These are phyloP conservation scores for Colletotrichum sp. DNA, from an alignment of 2,329 filamentous ascomycete genomes.

Conservation along the genomic window DNA sequence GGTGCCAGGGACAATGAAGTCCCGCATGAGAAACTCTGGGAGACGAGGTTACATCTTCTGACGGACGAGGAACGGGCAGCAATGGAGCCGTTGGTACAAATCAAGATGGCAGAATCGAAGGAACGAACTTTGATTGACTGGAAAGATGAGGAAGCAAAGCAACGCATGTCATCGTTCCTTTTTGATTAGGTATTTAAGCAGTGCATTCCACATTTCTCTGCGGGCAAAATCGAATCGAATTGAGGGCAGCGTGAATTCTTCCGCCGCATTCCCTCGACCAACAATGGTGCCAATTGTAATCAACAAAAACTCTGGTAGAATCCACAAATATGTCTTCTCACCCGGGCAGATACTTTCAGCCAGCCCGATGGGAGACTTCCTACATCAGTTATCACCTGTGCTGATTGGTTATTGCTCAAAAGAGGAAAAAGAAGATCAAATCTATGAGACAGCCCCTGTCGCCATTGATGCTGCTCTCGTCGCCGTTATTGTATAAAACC, in stretches of 20 bases:
- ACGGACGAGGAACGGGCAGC: constrained; percentile 19
- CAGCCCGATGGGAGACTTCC: too few relatives aligned
- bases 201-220: too few relatives aligned
- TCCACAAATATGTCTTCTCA: too few relatives aligned
- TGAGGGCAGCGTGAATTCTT: too few relatives aligned
- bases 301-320: too few relatives aligned
- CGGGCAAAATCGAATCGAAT: accelerated
- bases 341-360: too few relatives aligned
- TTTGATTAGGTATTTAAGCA: not conserved
- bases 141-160: constrained; percentile 3
- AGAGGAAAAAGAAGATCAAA: too few relatives aligned
- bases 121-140: constrained; percentile 20
- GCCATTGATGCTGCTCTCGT: accelerated
- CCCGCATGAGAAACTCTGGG: not conserved
- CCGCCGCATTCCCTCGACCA: too few relatives aligned
- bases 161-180: not conserved
- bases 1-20: constrained; percentile 26
- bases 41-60: constrained; percentile 26
- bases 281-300: accelerated
- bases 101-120: constrained; percentile 24
- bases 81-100: constrained; percentile 29
- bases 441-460: too few relatives aligned
- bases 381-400: too few relatives aligned
- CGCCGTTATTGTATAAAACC: too few relatives aligned
- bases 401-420: too few relatives aligned